Evolutionary conservation across 1,284 basidiomycete species (phyloP).

Genomic region (Moesziomyces antarcticus): DNA sequence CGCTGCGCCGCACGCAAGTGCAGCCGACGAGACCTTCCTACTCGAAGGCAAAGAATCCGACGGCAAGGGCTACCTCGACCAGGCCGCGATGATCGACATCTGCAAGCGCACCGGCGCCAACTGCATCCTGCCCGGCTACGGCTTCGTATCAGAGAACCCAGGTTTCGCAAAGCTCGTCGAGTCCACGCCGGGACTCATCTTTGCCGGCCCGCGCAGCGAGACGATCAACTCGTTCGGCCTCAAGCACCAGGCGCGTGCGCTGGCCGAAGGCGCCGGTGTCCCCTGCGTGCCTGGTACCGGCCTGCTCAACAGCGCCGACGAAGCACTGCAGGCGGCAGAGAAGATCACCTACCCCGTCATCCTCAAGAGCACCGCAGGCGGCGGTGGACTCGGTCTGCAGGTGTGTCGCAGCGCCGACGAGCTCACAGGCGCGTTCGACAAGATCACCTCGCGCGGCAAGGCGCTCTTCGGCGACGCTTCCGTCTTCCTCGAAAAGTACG

Average conservation of each 20-base stretch:
- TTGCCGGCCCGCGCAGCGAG: constrained; percentile 74
- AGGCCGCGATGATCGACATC: constrained; percentile 28
- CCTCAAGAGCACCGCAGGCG: constrained; percentile 78
- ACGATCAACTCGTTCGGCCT: constrained; percentile 74
- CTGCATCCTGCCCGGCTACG: constrained; percentile 75
- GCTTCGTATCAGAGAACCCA: constrained; percentile 74
- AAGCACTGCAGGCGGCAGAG: constrained; percentile 71
- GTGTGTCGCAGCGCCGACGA: constrained; percentile 72
- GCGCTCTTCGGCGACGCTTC: constrained; percentile 73
- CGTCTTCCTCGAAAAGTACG: constrained; percentile 76
- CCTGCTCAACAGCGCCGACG: constrained; percentile 68
- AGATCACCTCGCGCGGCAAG: constrained; percentile 60
- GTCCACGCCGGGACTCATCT: constrained; percentile 72
- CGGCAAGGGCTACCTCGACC: constrained; percentile 57
- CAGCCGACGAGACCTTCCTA: constrained; percentile 22
- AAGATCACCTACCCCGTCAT: constrained; percentile 75
- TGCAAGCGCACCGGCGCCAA: constrained; percentile 14
- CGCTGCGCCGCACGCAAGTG: constrained; percentile 70
- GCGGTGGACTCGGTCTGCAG: constrained; percentile 78
- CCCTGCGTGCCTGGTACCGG: constrained; percentile 74
- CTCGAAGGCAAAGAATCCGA: constrained; percentile 69
- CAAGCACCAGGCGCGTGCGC: constrained; percentile 74
- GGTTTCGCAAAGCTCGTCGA: constrained; percentile 68
- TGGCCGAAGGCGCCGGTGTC: constrained; percentile 72
- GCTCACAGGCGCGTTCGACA: constrained; percentile 69